Evolutionary conservation across 257 asterid genomes (phyloP).

Genomic region (Solanum arcanum): DNA sequence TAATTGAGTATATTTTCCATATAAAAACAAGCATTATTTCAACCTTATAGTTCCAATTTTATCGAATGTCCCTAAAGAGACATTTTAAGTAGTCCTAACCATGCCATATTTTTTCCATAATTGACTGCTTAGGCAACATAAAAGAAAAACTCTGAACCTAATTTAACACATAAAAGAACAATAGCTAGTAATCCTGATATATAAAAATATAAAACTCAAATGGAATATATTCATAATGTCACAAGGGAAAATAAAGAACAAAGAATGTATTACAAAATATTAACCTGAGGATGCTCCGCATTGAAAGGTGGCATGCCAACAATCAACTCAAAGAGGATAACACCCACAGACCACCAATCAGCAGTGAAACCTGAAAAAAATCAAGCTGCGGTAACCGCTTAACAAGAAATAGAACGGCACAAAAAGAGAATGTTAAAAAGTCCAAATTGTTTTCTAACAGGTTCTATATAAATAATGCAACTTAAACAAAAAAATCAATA

Average conservation of each 20-base stretch:
- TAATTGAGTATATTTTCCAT: not conserved
- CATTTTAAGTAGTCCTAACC: not conserved
- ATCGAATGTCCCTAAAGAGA: not conserved
- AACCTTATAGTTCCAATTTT: not conserved
- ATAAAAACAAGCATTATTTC: not conserved
- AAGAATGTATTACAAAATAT: not conserved
- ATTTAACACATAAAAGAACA: not conserved
- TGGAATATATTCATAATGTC: not conserved
- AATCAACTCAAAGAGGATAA: constrained; percentile 85
- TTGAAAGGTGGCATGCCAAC: constrained; percentile 99
- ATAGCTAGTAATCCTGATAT: not conserved
- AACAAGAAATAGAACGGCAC: not conserved
- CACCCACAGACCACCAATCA: constrained; percentile 99
- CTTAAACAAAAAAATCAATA: not conserved
- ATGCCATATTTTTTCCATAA: not conserved
- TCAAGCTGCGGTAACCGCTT: not conserved
- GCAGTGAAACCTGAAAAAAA: constrained; percentile 66
- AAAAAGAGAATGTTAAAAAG: not conserved
- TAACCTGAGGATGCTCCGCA: constrained; percentile 98
- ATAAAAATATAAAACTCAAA: not conserved
- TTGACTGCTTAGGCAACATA: not conserved
- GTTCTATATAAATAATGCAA: not conserved
- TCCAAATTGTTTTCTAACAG: not conserved
- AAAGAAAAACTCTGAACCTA: not conserved
- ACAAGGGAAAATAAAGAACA: not conserved